phyloP scores from a whole-genome alignment of 75 land plant genomes.

The Pinus taeda region DNA sequence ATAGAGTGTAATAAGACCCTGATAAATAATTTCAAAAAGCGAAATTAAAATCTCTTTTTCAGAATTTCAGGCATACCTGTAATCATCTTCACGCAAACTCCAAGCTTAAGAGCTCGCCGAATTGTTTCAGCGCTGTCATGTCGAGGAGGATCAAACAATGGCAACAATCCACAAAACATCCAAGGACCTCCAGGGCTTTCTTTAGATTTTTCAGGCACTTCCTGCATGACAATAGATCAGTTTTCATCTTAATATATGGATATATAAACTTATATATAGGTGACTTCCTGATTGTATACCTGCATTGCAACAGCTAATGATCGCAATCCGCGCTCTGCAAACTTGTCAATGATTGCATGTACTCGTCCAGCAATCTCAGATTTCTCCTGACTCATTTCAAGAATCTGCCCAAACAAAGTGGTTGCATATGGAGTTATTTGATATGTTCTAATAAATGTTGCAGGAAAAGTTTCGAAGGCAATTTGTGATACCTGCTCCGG shows the following conservation, averaged over 20 bases:
- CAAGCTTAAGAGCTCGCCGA: conserved; percentile 76
- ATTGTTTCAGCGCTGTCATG: conserved; percentile 95
- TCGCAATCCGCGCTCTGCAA: conserved; percentile 78
- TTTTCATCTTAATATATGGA: too few species aligned
- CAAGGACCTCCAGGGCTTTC: conserved; percentile 74
- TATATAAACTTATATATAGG: too few species aligned
- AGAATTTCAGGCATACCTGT: conserved; percentile 43
- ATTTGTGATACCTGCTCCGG: conserved; percentile 49
- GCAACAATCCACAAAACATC: conserved; percentile 76
- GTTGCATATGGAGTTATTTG: neutral
- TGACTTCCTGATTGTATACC: conserved; percentile 25
- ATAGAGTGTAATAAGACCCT: too few species aligned
- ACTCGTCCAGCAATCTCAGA: conserved; percentile 50
- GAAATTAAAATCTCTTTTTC: too few species aligned
- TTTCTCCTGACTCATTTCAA: conserved; percentile 49
- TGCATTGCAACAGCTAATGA: conserved; percentile 80
- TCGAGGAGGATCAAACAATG: conserved; percentile 90
- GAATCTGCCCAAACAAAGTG: conserved; percentile 33
- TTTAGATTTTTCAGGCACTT: conserved; percentile 49
- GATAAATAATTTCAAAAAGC: too few species aligned
- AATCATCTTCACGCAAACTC: conserved; percentile 87
- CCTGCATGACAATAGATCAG: conserved; percentile 13
- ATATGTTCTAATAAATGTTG: neutral
- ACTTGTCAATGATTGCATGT: conserved; percentile 57
- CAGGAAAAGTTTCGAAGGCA: neutral